phyloP scores from a whole-genome alignment of 2,329 filamentous ascomycete genomes.

The Monilinia aucupariae region DNA sequence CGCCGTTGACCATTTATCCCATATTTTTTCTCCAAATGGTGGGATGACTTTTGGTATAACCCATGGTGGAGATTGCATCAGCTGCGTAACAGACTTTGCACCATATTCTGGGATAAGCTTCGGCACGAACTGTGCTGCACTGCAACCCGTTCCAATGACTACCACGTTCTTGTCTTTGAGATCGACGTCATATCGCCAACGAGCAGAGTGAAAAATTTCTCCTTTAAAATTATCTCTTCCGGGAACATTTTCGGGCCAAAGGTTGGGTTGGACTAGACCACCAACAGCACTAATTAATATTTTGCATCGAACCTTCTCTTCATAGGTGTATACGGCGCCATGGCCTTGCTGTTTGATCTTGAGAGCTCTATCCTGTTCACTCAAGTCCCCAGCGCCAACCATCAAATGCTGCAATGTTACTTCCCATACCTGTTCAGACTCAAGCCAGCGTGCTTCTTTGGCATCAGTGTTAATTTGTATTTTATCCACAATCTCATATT shows the following conservation, averaged over 20 bases:
- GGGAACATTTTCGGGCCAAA: conserved; percentile 45
- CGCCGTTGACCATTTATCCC: conserved; percentile 43
- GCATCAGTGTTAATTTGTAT: conserved; percentile 55
- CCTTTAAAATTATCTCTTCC: conserved; percentile 51
- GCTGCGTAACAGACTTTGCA: conserved; percentile 52
- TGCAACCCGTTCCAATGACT: conserved; percentile 54
- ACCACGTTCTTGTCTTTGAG: conserved; percentile 51
- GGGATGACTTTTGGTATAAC: conserved; percentile 41
- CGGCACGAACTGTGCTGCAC: conserved; percentile 52
- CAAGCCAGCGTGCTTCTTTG: conserved; percentile 46
- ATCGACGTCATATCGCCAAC: conserved; percentile 50
- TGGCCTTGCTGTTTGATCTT: conserved; percentile 42
- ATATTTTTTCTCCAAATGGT: conserved; percentile 39
- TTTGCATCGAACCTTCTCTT: conserved; percentile 49
- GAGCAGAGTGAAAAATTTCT: conserved; percentile 51
- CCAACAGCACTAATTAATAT: conserved; percentile 51
- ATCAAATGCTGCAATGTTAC: conserved; percentile 46
- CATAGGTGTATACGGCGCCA: conserved; percentile 44
- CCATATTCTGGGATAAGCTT: conserved; percentile 40
- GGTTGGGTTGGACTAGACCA: conserved; percentile 49
- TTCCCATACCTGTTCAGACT: conserved; percentile 50
- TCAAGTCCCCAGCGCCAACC: conserved; percentile 50
- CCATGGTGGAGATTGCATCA: conserved; percentile 56
- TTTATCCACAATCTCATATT: conserved; percentile 51
- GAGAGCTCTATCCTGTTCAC: conserved; percentile 42